These are phyloP conservation scores for Ceratobasidium sp. DNA, from an alignment of 1,284 basidiomycete species.

Conservation along the genomic window DNA sequence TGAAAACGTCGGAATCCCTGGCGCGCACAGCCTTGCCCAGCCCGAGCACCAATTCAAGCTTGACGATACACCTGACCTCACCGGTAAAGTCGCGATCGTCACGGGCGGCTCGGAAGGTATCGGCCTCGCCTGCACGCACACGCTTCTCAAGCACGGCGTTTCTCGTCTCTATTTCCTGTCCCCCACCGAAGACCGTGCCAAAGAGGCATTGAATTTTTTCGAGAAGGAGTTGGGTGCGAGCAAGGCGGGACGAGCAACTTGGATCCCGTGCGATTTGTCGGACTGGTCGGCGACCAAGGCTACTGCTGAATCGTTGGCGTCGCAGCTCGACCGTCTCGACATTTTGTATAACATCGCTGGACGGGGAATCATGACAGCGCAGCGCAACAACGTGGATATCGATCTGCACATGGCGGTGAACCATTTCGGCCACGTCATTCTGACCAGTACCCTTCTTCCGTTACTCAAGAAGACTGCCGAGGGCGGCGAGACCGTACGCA, in stretches of 20 bases:
- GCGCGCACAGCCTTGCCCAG: constrained; percentile 15
- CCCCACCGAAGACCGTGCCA: constrained; percentile 3
- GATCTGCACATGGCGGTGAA: constrained; percentile 43
- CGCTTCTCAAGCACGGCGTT: constrained; percentile 22
- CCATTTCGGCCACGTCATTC: constrained; percentile 45
- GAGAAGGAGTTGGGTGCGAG: constrained; percentile 12
- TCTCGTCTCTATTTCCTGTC: constrained; percentile 15
- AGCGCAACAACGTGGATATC: constrained; percentile 29
- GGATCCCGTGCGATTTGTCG: constrained; percentile 24
- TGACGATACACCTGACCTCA: constrained; percentile 43
- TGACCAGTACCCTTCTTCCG: constrained; percentile 46
- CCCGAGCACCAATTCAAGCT: constrained; percentile 30
- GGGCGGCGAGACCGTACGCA: constrained; percentile 43
- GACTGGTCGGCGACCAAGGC: constrained; percentile 29
- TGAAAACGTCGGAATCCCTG: constrained; percentile 20
- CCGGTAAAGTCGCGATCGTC: constrained; percentile 41
- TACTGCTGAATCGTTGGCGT: neutral
- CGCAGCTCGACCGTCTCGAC: constrained; percentile 27
- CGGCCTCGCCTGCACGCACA: constrained; percentile 16
- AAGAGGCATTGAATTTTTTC: constrained; percentile 12
- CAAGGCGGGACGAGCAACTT: neutral
- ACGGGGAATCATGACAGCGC: constrained; percentile 27
- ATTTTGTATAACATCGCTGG: constrained; percentile 30
- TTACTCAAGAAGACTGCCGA: constrained; percentile 42
- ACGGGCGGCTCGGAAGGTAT: constrained; percentile 42